Conservation (phyloP, 352 stramenopile species). For the Globisporangium spiculum region DNA sequence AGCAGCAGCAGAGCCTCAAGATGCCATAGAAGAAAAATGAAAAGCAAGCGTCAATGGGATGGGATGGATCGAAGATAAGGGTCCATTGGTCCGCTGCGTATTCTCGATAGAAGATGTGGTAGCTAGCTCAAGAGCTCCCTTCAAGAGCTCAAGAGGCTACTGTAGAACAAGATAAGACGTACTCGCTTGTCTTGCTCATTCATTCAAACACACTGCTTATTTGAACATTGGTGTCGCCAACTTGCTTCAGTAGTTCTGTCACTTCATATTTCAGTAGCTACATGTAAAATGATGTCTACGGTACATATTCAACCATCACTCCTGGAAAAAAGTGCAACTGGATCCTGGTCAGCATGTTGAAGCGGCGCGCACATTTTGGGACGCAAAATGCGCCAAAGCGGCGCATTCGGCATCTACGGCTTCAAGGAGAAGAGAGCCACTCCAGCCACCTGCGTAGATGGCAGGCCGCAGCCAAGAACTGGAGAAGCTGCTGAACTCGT, state of each 20-base stretch:
- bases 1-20: constrained; percentile 53
- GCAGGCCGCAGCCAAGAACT: constrained; percentile 45
- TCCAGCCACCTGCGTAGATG: not conserved
- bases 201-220: too few relatives aligned
- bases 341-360: not conserved
- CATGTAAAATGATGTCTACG: too few relatives aligned
- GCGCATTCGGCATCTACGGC: not conserved
- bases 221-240: too few relatives aligned
- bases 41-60: not conserved
- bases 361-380: not conserved
- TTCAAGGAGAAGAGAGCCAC: not conserved
- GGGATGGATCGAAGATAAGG: not conserved
- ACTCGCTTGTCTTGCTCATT: not conserved
- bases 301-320: not conserved
- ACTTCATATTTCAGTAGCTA: too few relatives aligned
- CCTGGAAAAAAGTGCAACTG: not conserved
- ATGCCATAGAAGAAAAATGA: constrained; percentile 20
- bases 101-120: not conserved
- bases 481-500: constrained; percentile 52
- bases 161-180: not conserved
- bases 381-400: not conserved
- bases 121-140: not conserved
- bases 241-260: too few relatives aligned
- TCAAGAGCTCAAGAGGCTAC: not conserved
- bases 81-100: not conserved